A percentile compares a stretch with the other conserved stretches of the same genome.
These are phyloP conservation scores for Wickerhamiella australiensis DNA, from an alignment of 805 yeast species.

Conservation along the genomic window DNA sequence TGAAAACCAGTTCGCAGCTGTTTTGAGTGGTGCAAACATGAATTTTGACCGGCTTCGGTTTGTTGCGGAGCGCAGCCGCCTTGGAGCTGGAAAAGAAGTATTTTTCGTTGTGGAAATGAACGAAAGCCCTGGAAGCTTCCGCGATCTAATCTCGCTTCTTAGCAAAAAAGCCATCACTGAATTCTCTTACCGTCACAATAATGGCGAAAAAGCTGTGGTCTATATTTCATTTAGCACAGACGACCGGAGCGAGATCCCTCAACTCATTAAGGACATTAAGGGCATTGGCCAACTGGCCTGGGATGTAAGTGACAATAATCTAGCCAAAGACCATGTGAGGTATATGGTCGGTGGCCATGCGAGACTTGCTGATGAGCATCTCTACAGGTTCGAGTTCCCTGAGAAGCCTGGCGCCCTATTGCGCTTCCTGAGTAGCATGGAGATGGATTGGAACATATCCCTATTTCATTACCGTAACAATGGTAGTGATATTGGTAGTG, in stretches of 20 bases:
- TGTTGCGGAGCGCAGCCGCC: constrained; percentile 91
- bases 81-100: constrained; percentile 97
- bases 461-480: constrained; percentile 94
- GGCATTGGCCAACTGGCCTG: constrained; percentile 57
- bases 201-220: constrained; percentile 49
- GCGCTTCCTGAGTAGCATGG: constrained; percentile 59
- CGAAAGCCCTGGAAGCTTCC: constrained; percentile 84
- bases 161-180: constrained; percentile 89
- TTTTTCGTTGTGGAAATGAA: constrained; percentile 85
- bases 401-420: constrained; percentile 93
- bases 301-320: constrained; percentile 83
- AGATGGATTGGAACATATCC: constrained; percentile 80
- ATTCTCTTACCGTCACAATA: constrained; percentile 71
- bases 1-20: constrained; percentile 56
- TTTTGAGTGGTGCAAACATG: constrained; percentile 95
- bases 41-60: constrained; percentile 92
- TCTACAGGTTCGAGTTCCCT: constrained; percentile 85
- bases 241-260: constrained; percentile 61
- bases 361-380: constrained; percentile 56
- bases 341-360: constrained; percentile 91
- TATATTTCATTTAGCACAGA: constrained; percentile 76
- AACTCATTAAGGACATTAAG: constrained; percentile 47
- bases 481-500: constrained; percentile 90
- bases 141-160: constrained; percentile 58
- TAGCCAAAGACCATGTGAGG: constrained; percentile 94